Conservation (phyloP, 148 eudicot species). For the Dysphania ambrosioides region DNA sequence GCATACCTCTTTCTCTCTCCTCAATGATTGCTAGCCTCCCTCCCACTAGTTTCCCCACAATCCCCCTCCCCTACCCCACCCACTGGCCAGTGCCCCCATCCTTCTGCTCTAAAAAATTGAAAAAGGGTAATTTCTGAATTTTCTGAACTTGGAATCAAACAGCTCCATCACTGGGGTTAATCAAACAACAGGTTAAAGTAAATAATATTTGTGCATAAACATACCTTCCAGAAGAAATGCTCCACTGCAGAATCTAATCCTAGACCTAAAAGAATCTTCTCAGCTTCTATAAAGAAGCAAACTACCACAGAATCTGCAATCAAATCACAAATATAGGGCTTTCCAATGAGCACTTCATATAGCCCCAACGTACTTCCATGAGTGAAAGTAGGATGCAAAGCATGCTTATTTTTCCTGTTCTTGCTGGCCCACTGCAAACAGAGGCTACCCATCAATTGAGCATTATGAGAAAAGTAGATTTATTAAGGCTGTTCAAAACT, state of each 20-base stretch:
- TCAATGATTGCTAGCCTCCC: no score
- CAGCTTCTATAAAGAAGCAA: conserved; percentile 72
- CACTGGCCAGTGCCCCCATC: not conserved
- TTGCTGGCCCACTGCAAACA: conserved; percentile 77
- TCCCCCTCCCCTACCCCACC: not conserved
- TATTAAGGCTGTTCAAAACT: not conserved
- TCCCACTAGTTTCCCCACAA: no score
- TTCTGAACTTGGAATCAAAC: not conserved
- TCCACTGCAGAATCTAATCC: conserved; percentile 67
- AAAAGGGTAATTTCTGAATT: no score
- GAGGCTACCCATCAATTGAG: conserved; percentile 6
- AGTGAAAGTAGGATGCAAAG: conserved; percentile 74
- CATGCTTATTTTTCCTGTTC: conserved; percentile 44
- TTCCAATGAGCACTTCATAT: conserved; percentile 79
- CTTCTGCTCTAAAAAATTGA: not conserved
- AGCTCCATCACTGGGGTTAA: not conserved
- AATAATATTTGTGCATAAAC: conserved; percentile 3
- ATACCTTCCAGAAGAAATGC: conserved; percentile 90
- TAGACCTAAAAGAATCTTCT: conserved; percentile 52
- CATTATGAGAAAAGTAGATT: not conserved
- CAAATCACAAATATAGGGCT: conserved; percentile 80
- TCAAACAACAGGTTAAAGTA: not conserved
- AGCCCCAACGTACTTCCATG: conserved; percentile 93
- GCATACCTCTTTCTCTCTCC: no score
- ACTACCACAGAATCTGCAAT: conserved; percentile 77